Evolutionary conservation across 2,329 filamentous ascomycete genomes (phyloP), one percentile per base, ranked within the genome.

Genomic region (Blastomyces emzantsi): DNA sequence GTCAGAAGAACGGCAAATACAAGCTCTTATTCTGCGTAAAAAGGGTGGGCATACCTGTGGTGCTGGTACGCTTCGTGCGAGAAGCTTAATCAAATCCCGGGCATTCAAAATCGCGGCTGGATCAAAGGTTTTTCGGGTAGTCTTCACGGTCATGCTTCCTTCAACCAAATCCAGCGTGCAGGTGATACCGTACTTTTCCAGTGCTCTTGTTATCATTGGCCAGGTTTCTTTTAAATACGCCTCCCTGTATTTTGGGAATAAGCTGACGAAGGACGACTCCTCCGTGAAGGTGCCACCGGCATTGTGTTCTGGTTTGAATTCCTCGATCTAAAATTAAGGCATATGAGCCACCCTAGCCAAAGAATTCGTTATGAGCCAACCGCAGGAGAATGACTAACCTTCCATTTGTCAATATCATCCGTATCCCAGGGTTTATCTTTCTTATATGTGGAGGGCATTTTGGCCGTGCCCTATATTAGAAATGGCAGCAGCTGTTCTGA

Each of bases 201-300:
- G 86, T 0, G 90, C 83, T 71, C 89, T 88, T 36, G 92, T 97
- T 64, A 99, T 86, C 56, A 95, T 83, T 2, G 93, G 91, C 94
- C 94, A 99, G 70, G 89, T 88, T 74, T 96, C 90, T 73, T 90
- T 92, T 63, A 99, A 81, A 73, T 97, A 97, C 60, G 90, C 84
- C 82, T 99, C 94, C 72, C 94, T 88, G 77, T 99, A 99, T 78
- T 96, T 96, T 67, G 94, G 94, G 74, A 97, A 97, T 7, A 97
- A 78, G 15, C 81, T 83, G 65, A 80, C 79, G 75, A 99, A 99
- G 5, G 90, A 92, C 1, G 91, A 96, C 79, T 97, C 94, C 77
- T 99, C 93, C 62, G 87, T 84, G 74, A 99, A 96, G 25, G 89
- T 88, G 68, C 94, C 94, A 63, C 85, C 90, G 41, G 80, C 78